A percentile compares a stretch with the other conserved stretches of the same genome.
Evolutionary conservation across 164 flowering plant genomes (phyloP).

Genomic region (Vitis riparia): DNA sequence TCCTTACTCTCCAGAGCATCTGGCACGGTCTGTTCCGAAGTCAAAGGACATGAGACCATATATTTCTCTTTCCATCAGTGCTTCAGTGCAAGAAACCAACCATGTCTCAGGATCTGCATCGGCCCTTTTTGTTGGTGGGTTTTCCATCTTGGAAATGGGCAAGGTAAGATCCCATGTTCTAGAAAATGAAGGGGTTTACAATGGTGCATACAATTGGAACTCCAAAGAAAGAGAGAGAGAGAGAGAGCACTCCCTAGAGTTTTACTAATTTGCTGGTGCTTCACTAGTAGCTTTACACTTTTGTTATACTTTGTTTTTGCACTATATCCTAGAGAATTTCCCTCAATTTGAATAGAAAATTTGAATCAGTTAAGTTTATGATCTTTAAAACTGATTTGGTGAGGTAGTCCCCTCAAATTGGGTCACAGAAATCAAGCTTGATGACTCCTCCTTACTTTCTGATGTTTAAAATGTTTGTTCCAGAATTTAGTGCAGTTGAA

Average conservation of each 20-base stretch:
- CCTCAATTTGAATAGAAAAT: too few relatives aligned
- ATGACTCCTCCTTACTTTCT: neutral
- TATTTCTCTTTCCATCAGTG: conserved; percentile 51
- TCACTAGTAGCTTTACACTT: too few relatives aligned
- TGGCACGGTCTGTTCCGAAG: conserved; percentile 47
- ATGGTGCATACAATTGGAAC: too few relatives aligned
- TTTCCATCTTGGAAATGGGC: conserved; percentile 48
- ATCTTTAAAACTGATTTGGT: too few relatives aligned
- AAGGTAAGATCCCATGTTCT: conserved; percentile 40
- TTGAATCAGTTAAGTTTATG: too few relatives aligned
- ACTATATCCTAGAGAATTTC: too few relatives aligned
- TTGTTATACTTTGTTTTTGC: too few relatives aligned
- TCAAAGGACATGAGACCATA: conserved; percentile 39
- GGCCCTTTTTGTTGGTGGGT: conserved; percentile 80
- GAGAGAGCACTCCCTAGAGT: too few relatives aligned
- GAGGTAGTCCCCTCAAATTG: neutral
- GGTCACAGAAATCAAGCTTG: neutral
- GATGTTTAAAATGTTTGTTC: conserved; percentile 8
- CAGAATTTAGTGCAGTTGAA: conserved; percentile 52
- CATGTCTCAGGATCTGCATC: conserved; percentile 65
- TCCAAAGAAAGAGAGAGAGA: too few relatives aligned
- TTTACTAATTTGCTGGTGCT: too few relatives aligned
- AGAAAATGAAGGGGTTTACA: too few relatives aligned
- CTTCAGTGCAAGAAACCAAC: conserved; percentile 42
- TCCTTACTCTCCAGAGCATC: conserved; percentile 82